phyloP scores from a whole-genome alignment of 2,329 filamentous ascomycete species.

The Botrytis fragariae region DNA sequence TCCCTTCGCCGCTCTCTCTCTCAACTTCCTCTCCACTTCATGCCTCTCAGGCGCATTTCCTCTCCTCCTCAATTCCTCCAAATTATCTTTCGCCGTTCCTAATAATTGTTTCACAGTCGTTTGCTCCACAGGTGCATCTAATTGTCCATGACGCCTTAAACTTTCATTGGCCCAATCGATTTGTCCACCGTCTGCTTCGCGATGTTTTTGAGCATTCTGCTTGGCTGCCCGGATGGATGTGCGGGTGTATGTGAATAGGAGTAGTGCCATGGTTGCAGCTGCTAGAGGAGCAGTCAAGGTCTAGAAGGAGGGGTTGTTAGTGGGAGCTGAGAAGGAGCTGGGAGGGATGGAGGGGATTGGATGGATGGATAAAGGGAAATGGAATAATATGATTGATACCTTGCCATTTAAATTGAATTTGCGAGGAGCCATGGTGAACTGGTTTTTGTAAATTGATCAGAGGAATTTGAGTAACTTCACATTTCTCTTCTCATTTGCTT shows the following conservation, averaged over 20 bases:
- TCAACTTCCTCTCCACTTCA: slow-evolving; percentile 32
- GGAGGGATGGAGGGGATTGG: not conserved
- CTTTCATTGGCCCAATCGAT: slow-evolving; percentile 54
- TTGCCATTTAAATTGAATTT: slow-evolving; percentile 36
- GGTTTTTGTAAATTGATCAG: not conserved
- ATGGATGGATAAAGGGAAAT: not conserved
- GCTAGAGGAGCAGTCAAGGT: slow-evolving; percentile 49
- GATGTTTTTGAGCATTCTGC: slow-evolving; percentile 58
- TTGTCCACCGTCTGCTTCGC: slow-evolving; percentile 56
- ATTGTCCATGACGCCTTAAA: slow-evolving; percentile 50
- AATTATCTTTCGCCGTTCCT: slow-evolving; percentile 26
- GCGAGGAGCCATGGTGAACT: slow-evolving; percentile 24
- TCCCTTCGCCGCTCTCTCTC: slow-evolving; percentile 27
- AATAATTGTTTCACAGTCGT: slow-evolving; percentile 37
- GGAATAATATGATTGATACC: slow-evolving; percentile 20
- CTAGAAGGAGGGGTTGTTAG: slow-evolving; percentile 20
- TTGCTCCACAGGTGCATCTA: slow-evolving; percentile 42
- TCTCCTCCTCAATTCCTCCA: slow-evolving; percentile 24
- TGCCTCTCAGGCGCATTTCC: slow-evolving; percentile 6
- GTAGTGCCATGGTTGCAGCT: slow-evolving; percentile 53
- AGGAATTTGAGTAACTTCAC: not conserved
- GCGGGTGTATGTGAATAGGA: slow-evolving; percentile 58
- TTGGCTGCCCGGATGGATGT: slow-evolving; percentile 66
- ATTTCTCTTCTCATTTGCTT: not conserved
- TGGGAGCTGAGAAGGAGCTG: not conserved